Evolutionary conservation across 441 rosid species (phyloP), one percentile per base, ranked within the genome.

Genomic region (Brassica hybrid): DNA sequence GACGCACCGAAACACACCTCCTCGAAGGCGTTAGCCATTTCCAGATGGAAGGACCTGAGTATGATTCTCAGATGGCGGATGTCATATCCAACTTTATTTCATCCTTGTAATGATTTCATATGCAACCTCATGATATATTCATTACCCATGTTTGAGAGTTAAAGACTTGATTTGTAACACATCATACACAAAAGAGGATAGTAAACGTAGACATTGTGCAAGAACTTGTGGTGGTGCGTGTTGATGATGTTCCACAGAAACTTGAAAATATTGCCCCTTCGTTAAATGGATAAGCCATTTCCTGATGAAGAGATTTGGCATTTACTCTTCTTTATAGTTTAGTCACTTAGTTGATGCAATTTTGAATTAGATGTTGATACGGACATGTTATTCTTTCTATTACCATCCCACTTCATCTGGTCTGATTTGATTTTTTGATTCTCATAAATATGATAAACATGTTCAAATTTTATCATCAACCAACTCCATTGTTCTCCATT

Each of bases 11-110:
- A 77, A 88, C 79, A 36, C 90, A 92, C 80, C 85, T 96, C 21
- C 83, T 96, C 17, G 97, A 94, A 77, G 98, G 97, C 45, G 94
- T 83, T 6, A 82, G 98, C 38, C 99, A 94, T 77, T 96, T 96
- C 75, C 91, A 94, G 77, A 91, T 94, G 96, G 98, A 93, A 86
- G 98, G 95, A 13, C 91, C 95, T 58, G 90, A 76, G 43, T 94
- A 82, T 80, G 98, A 94, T 84, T 78, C 92, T 67, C 87, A 83
- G 80, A 86, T 96, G 98, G 91, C 85, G 45, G 82, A 83, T 73
- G 78, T 87, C 67, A 90, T 91, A 72, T 84, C 77, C 34, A 77
- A 78, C 13, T 96, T 96, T 69, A 81, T 86, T 56, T 78, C 81
- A 30, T 89, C 98, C 4, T 72, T 94, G 79, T 86, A 86, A 80